phyloP scores from a whole-genome alignment of 306 rosid genomes.

The Medicago lupulina region DNA sequence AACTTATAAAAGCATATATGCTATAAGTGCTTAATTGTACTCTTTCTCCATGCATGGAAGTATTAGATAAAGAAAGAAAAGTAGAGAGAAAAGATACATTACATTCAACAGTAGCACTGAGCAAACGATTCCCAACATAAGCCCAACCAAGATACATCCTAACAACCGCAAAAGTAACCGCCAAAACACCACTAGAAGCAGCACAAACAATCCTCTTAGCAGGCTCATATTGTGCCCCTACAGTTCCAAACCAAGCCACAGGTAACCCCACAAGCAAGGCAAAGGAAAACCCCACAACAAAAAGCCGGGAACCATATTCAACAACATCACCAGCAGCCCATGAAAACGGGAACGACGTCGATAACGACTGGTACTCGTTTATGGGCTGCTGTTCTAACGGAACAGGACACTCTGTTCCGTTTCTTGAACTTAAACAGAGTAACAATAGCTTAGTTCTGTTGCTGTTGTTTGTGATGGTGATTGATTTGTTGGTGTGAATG shows the following conservation, averaged over 20 bases:
- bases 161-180: conserved; percentile 74
- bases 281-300: conserved; percentile 73
- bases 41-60: no score
- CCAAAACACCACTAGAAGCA: conserved; percentile 71
- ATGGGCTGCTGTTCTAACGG: conserved; percentile 85
- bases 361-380: conserved; percentile 78
- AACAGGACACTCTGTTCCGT: conserved; percentile 77
- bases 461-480: background rate
- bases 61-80: no score
- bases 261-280: conserved; percentile 81
- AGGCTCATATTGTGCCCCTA: conserved; percentile 75
- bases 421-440: conserved; percentile 42
- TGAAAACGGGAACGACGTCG: conserved; percentile 82
- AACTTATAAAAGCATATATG: no score
- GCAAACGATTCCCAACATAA: conserved; percentile 90
- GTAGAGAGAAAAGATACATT: conserved; percentile 11
- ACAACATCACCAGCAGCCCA: conserved; percentile 82
- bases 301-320: conserved; percentile 67
- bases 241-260: conserved; percentile 79
- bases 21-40: no score
- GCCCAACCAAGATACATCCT: conserved; percentile 99
- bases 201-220: conserved; percentile 61
- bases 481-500: background rate
- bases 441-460: background rate
- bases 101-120: conserved; percentile 98